phyloP scores from a whole-genome alignment of 352 stramenopile genomes.

The Phytophthora ohioensis region DNA sequence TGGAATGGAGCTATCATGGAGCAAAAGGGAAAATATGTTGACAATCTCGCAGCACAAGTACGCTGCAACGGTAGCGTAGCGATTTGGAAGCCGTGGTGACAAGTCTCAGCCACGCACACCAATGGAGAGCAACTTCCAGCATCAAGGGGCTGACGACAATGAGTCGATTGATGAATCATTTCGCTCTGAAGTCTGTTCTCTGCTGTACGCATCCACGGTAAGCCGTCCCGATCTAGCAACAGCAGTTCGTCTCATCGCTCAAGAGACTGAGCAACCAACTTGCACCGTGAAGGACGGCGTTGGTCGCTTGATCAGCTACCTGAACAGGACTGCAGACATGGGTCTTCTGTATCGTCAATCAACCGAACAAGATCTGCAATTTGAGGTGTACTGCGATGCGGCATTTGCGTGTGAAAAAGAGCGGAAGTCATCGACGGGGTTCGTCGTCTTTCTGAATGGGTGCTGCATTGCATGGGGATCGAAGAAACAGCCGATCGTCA shows the following conservation, averaged over 20 bases:
- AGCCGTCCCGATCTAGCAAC: conserved; percentile 9
- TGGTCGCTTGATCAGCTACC: conserved; percentile 8
- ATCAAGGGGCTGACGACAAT: background rate
- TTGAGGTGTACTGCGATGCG: conserved; percentile 18
- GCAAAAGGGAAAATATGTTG: background rate
- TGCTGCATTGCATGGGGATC: conserved; percentile 17
- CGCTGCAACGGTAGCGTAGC: background rate
- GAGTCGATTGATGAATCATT: background rate
- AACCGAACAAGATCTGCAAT: background rate
- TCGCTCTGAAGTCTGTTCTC: conserved; percentile 3
- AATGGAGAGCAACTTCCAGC: conserved; percentile 2
- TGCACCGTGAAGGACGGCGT: background rate
- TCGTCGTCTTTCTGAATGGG: conserved; percentile 9
- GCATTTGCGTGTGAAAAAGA: conserved; percentile 15
- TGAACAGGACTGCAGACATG: conserved; percentile 1
- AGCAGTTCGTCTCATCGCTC: conserved; percentile 13
- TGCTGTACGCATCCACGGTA: conserved; percentile 13
- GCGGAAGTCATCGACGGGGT: conserved; percentile 1
- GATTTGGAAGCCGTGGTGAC: background rate
- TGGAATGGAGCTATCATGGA: conserved; percentile 9
- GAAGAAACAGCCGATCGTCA: conserved; percentile 33
- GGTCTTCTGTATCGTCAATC: background rate
- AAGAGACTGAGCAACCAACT: conserved; percentile 20
- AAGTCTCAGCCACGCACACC: background rate
- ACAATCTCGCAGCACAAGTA: conserved; percentile 14